phyloP scores from a whole-genome alignment of 2,329 filamentous ascomycete species.

The Verticillium isaacii region DNA sequence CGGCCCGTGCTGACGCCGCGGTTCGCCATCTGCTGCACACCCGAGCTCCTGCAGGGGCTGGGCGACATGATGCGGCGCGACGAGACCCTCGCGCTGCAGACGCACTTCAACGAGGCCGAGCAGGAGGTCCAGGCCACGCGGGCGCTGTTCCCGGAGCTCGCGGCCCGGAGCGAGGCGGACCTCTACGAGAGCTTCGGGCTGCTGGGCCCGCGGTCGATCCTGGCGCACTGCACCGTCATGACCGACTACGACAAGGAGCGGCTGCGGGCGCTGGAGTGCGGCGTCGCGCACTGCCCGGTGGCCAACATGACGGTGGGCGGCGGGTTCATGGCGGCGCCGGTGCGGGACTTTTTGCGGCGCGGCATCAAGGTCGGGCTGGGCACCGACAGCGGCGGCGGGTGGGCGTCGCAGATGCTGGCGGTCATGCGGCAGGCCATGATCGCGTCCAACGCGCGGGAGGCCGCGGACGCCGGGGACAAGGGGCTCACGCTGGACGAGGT shows the following conservation, averaged over 20 bases:
- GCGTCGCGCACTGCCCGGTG: conserved; percentile 60
- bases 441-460: conserved; percentile 43
- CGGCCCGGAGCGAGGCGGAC: conserved; percentile 45
- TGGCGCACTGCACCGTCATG: conserved; percentile 64
- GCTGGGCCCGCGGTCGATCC: conserved; percentile 50
- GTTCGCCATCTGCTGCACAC: conserved; percentile 57
- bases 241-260: conserved; percentile 47
- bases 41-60: conserved; percentile 48
- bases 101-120: conserved; percentile 62
- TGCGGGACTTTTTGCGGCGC: conserved; percentile 50
- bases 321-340: conserved; percentile 57
- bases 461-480: conserved; percentile 25
- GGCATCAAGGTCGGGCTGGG: conserved; percentile 64
- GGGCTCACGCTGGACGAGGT: conserved; percentile 44
- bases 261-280: conserved; percentile 44
- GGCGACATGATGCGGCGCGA: conserved; percentile 47
- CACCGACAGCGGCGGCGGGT: conserved; percentile 61
- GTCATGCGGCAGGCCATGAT: conserved; percentile 55
- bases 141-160: conserved; percentile 50
- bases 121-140: conserved; percentile 54
- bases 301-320: conserved; percentile 59
- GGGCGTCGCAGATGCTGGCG: conserved; percentile 54
- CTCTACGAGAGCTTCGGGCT: conserved; percentile 53
- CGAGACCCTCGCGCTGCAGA: conserved; percentile 53
- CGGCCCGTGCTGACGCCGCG: conserved; percentile 51